Evolutionary conservation across 179 eudicot species (phyloP), one percentile per base, ranked within the genome.

Genomic region (Drosera spatulata): DNA sequence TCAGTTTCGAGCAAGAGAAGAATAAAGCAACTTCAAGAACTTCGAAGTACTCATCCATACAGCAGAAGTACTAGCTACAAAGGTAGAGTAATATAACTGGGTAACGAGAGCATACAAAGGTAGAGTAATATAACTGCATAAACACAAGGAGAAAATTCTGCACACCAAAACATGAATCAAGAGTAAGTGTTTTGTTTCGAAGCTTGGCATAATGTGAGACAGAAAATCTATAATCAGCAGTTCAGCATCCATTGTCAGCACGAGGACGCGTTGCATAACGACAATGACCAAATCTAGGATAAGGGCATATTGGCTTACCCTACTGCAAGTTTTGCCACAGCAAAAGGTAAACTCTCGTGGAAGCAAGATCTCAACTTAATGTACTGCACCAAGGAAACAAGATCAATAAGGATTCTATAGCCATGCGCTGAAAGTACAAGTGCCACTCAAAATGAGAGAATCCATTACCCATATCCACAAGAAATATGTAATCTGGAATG

Each of bases 51-150:
- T 15, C 58, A 12, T 15, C 37, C 33, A 1, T 6, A 13, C 57
- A 43, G 5, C 4, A n/a, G 15, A 7, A 41, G 1, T 3, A 43
- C 13, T 41, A 47, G 2, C n/a, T 51, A 5, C 9, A 5, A 5
- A 45, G 7, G 60, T 6, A 12, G 13, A 50, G 46, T 39, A 46
- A 6, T 42, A 53, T 81, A 93, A 96, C 99, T 86, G 99, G 47
- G 88, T 71, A 51, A 89, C 77, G 40, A 93, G 95, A 61, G 97
- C 97, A 64, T 93, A 89, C 2, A 93, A 81, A 9, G 99, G 99
- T 56, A 93, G 95, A 38, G 95, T 89, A 55, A 82, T 89, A 58
- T 93, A 93, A 81, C 99, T 89, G 83, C 97, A 93, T 51, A 90
- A 67, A 73, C 82, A 55, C 66, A 84, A 62, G 43, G 80, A 82